Percentiles rank a stretch among this genome's conserved stretches.
These are phyloP conservation scores for Hagleromyces aurorensis DNA, from an alignment of 805 yeast species.

Conservation along the genomic window DNA sequence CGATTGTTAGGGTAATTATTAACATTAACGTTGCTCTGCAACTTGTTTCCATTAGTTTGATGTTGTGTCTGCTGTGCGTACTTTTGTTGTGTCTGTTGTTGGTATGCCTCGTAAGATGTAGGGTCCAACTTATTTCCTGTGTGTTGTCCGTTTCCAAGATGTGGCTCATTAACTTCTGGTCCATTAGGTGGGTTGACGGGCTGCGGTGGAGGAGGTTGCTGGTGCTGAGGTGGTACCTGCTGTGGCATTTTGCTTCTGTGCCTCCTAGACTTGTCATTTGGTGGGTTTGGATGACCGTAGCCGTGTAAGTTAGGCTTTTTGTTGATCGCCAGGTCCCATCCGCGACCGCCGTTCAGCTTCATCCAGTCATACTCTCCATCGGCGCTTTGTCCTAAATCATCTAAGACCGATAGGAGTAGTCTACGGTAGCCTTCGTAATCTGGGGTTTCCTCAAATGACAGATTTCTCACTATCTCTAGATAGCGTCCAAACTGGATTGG, in stretches of 20 bases:
- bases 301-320: constrained; percentile 94
- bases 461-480: constrained; percentile 76
- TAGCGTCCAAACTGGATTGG: constrained; percentile 93
- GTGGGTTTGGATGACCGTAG: constrained; percentile 91
- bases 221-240: constrained; percentile 11
- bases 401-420: constrained; percentile 70
- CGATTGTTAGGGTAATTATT: constrained; percentile 7
- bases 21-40: too few relatives aligned
- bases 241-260: constrained; percentile 17
- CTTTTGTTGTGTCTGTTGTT: constrained; percentile 32
- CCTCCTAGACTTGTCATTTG: constrained; percentile 38
- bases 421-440: constrained; percentile 82
- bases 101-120: constrained; percentile 34
- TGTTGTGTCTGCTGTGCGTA: constrained; percentile 28
- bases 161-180: constrained; percentile 19
- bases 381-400: constrained; percentile 56
- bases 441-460: constrained; percentile 90
- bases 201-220: constrained; percentile 7
- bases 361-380: constrained; percentile 98
- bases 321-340: constrained; percentile 87
- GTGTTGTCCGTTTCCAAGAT: constrained; percentile 25
- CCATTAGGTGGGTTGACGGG: constrained; percentile 18
- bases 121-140: constrained; percentile 35
- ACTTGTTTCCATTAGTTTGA: too few relatives aligned
- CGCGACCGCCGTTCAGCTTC: constrained; percentile 89